Evolutionary conservation across 768 basidiomycete genomes (phyloP).

Genomic region (Crepidotus variabilis): DNA sequence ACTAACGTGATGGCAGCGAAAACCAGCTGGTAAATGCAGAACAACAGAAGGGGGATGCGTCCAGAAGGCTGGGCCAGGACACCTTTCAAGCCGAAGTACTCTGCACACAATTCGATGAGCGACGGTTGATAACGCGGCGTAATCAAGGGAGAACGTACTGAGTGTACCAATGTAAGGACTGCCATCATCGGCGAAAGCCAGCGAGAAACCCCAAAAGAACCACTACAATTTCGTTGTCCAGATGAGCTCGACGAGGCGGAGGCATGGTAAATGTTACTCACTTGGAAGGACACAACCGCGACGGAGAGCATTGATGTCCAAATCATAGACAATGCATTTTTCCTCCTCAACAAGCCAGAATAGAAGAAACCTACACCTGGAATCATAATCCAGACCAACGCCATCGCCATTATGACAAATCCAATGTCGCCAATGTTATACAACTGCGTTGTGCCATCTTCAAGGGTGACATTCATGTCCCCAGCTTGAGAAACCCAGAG

Average conservation of each 20-base stretch:
- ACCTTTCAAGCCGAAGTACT: slow-evolving; percentile 77
- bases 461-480: slow-evolving; percentile 28
- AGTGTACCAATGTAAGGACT: slow-evolving; percentile 82
- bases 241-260: background rate
- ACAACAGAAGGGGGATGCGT: slow-evolving; percentile 70
- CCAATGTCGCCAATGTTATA: slow-evolving; percentile 50
- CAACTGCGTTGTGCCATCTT: slow-evolving; percentile 25
- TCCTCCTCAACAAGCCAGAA: slow-evolving; percentile 85
- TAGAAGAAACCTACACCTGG: slow-evolving; percentile 88
- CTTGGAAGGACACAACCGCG: slow-evolving; percentile 83
- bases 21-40: slow-evolving; percentile 87
- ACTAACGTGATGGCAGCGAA: slow-evolving; percentile 85
- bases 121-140: slow-evolving; percentile 2
- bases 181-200: slow-evolving; percentile 82
- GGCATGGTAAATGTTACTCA: slow-evolving; percentile 25
- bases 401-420: slow-evolving; percentile 66
- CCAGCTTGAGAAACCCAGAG: slow-evolving; percentile 26
- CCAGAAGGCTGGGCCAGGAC: slow-evolving; percentile 72
- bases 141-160: slow-evolving; percentile 37
- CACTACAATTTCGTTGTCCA: slow-evolving; percentile 49
- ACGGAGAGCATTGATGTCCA: slow-evolving; percentile 74
- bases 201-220: slow-evolving; percentile 97
- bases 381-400: slow-evolving; percentile 84
- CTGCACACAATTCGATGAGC: slow-evolving; percentile 28
- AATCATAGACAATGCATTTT: slow-evolving; percentile 83